Base-by-base conservation (phyloP, 2,329 filamentous ascomycete genomes). In the Fusarium penzigii region DNA sequence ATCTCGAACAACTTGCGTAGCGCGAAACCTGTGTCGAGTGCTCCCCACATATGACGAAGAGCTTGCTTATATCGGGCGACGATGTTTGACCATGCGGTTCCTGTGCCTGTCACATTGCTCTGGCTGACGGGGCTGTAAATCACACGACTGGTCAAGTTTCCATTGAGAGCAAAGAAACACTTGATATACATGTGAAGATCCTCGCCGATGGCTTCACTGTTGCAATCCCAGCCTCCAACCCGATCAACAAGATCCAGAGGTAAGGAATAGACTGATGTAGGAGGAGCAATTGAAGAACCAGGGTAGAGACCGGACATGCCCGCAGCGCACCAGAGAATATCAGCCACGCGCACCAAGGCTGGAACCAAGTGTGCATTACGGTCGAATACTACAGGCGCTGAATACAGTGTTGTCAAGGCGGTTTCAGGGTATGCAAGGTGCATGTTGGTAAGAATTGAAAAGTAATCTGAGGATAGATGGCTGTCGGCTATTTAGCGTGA, bases 111-210 rank as follows among this genome's bases (percentile, higher is more conserved):
- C 46, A 89, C 84, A 62, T 90, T 89, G 71, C 80, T 88, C 67
- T 89, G 87, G 70, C 86, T 89, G 52, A 88, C 85, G 2, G 87
- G 86, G 55, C 84, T 86, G 60, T 86, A 74, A 29, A 90, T 78
- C 4, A 86, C 83, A 44, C 81, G 78, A 43, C 81, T 81, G 12
- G 84, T 84, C 48, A 90, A 67, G 65, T 89, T 84, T 3, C 87
- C 87, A 55, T 87, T 87, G 16, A 89, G 78, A 1, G 86, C 84
- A 58, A 90, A 90, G 73, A 90, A 90, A 68, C 86, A 89, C 75
- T 90, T 90, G 56, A 90, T 77, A 65, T 88, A 88, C 87, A 90
- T 90, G 73, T 90, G 87, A 64, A 90, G 71, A 65, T 90, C 87
- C 70, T 90, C 87, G 41, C 87, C 87, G 59, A 90, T 90, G 17